phyloP scores from a whole-genome alignment of 2,329 filamentous ascomycete species.

The Colletotrichum scovillei region DNA sequence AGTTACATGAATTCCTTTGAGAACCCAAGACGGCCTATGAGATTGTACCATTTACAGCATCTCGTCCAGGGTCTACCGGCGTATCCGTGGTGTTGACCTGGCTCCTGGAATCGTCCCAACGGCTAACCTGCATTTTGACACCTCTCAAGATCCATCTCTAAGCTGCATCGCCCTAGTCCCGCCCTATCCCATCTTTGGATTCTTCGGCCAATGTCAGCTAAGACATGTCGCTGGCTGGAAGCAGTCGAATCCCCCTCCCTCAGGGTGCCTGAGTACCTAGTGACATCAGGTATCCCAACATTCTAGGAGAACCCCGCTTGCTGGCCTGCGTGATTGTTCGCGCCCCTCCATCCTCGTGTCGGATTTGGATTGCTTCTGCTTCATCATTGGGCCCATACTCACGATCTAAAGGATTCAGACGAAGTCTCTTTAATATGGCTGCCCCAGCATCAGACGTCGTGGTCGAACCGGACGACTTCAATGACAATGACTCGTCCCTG shows the following conservation, averaged over 20 bases:
- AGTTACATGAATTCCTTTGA: not conserved
- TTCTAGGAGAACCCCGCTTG: constrained; percentile 6
- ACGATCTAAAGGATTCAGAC: too few species aligned
- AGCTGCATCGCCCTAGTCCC: not conserved
- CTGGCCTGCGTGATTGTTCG: not conserved
- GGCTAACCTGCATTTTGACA: not conserved
- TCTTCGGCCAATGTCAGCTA: not conserved
- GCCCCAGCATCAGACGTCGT: not conserved
- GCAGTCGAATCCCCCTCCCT: not conserved
- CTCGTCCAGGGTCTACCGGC: not conserved
- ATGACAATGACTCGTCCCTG: constrained; percentile 32
- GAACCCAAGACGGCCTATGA: too few species aligned
- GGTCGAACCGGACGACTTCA: constrained; percentile 30
- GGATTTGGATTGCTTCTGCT: too few species aligned
- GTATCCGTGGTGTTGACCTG: not conserved
- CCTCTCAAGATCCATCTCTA: too few species aligned
- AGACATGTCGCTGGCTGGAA: not conserved
- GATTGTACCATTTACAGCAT: not conserved
- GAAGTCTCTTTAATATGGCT: too few species aligned
- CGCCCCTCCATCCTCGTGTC: not conserved
- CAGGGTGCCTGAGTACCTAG: not conserved
- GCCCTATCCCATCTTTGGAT: not conserved
- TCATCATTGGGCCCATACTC: too few species aligned
- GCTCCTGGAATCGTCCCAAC: not conserved
- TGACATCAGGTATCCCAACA: constrained; percentile 6